Conservation (phyloP, 2,329 filamentous ascomycete species). For the Hypoxylon sp. region DNA sequence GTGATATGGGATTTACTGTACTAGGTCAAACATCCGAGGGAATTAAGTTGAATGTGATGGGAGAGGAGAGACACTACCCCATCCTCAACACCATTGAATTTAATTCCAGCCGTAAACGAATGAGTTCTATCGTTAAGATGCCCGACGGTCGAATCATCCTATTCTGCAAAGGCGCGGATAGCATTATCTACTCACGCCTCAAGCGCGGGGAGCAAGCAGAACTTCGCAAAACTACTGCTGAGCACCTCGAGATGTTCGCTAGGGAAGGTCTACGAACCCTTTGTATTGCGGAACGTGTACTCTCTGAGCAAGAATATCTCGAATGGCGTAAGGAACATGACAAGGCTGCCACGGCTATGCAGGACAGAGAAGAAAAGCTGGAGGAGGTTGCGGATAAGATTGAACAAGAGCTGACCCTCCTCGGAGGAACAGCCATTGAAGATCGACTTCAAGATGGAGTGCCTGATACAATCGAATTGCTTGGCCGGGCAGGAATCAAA, state of each 20-base stretch:
- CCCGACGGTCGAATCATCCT: conserved; percentile 89
- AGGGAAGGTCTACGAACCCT: conserved; percentile 94
- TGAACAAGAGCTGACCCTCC: conserved; percentile 87
- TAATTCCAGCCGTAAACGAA: conserved; percentile 95
- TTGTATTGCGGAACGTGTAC: conserved; percentile 88
- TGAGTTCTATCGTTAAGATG: conserved; percentile 98
- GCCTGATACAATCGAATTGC: conserved; percentile 91
- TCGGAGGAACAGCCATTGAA: conserved; percentile 97
- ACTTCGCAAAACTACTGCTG: conserved; percentile 85
- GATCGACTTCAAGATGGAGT: conserved; percentile 97
- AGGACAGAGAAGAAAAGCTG: conserved; percentile 91
- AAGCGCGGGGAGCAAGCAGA: conserved; percentile 88
- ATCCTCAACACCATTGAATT: conserved; percentile 97
- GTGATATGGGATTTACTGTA: conserved; percentile 95
- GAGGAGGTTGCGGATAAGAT: conserved; percentile 92
- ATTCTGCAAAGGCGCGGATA: conserved; percentile 98
- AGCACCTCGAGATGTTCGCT: conserved; percentile 97
- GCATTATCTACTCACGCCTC: conserved; percentile 94
- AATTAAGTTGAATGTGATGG: conserved; percentile 88
- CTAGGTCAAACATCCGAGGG: conserved; percentile 84
- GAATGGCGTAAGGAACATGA: conserved; percentile 91
- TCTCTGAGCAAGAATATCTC: conserved; percentile 86
- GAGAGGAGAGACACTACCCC: conserved; percentile 85
- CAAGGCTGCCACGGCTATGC: conserved; percentile 84
- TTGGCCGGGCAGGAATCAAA: conserved; percentile 96